phyloP scores from a whole-genome alignment of 2,329 filamentous ascomycete genomes.

The Epichloe sibirici region DNA sequence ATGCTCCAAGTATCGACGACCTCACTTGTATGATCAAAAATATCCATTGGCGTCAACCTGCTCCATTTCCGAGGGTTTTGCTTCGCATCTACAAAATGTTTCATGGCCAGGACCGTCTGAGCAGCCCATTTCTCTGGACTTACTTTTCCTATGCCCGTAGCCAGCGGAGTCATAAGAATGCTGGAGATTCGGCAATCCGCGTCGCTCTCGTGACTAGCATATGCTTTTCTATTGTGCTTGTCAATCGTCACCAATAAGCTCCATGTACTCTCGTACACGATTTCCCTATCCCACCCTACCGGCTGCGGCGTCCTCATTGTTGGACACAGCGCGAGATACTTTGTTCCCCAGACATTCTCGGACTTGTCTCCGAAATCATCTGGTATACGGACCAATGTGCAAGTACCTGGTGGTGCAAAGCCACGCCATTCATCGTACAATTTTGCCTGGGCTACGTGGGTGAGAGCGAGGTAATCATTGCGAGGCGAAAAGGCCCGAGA shows the following conservation, averaged over 20 bases:
- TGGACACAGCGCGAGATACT: constrained; percentile 36
- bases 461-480: constrained; percentile 34
- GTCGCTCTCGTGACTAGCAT: constrained; percentile 1
- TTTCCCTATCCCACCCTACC: constrained; percentile 36
- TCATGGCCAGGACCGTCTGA: constrained; percentile 37
- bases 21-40: constrained; percentile 5
- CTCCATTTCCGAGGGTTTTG: constrained; percentile 31
- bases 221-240: constrained; percentile 27
- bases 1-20: constrained; percentile 4
- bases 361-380: constrained; percentile 19
- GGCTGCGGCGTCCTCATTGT: constrained; percentile 36
- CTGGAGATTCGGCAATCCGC: constrained; percentile 22
- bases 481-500: constrained; percentile 33
- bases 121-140: constrained; percentile 35
- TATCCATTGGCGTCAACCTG: constrained; percentile 13
- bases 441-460: constrained; percentile 27
- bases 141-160: constrained; percentile 33
- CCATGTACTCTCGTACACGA: constrained; percentile 43
- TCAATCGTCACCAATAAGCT: constrained; percentile 36
- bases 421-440: constrained; percentile 36
- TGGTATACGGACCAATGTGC: constrained; percentile 34
- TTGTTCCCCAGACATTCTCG: constrained; percentile 28
- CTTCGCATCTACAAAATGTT: constrained; percentile 36
- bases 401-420: constrained; percentile 37
- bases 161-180: constrained; percentile 40